Evolutionary conservation across 805 yeast genomes (phyloP).

Genomic region (Wickerhamiella vanderwaltii): DNA sequence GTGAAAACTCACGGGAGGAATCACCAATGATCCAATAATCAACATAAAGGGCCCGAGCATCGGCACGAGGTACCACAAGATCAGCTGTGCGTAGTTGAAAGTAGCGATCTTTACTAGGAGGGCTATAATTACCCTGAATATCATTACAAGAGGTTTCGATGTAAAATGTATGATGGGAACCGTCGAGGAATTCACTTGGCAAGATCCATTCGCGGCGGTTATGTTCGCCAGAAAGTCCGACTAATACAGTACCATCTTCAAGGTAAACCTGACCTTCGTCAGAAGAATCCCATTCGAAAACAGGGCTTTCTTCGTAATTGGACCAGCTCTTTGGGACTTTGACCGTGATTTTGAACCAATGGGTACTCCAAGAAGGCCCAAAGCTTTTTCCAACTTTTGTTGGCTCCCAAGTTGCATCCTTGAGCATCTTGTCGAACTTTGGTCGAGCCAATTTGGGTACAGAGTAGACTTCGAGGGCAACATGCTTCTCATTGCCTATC

Average conservation of each 20-base stretch:
- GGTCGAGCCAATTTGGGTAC: conserved; percentile 65
- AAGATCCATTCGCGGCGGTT: conserved; percentile 56
- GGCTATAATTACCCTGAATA: conserved; percentile 72
- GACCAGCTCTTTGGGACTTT: conserved; percentile 56
- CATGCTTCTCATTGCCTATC: conserved; percentile 37
- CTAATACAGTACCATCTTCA: conserved; percentile 53
- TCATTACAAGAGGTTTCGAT: conserved; percentile 89
- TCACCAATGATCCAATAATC: conserved; percentile 87
- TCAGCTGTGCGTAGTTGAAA: conserved; percentile 63
- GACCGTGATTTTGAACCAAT: conserved; percentile 71
- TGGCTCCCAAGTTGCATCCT: conserved; percentile 35
- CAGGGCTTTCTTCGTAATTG: conserved; percentile 39
- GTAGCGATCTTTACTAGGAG: conserved; percentile 60
- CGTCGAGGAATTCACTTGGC: conserved; percentile 43
- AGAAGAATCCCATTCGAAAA: conserved; percentile 73
- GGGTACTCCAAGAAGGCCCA: conserved; percentile 96
- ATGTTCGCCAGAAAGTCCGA: conserved; percentile 78
- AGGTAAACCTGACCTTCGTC: conserved; percentile 77
- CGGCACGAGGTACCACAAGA: conserved; percentile 64
- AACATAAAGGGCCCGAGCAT: conserved; percentile 61
- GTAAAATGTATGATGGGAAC: conserved; percentile 53
- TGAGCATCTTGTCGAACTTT: conserved; percentile 45
- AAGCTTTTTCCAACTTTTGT: conserved; percentile 52
- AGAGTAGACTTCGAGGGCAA: conserved; percentile 52
- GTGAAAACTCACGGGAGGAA: conserved; percentile 76